Base-by-base conservation (phyloP, 2,329 filamentous ascomycete genomes). In the Didymella pinodella region DNA sequence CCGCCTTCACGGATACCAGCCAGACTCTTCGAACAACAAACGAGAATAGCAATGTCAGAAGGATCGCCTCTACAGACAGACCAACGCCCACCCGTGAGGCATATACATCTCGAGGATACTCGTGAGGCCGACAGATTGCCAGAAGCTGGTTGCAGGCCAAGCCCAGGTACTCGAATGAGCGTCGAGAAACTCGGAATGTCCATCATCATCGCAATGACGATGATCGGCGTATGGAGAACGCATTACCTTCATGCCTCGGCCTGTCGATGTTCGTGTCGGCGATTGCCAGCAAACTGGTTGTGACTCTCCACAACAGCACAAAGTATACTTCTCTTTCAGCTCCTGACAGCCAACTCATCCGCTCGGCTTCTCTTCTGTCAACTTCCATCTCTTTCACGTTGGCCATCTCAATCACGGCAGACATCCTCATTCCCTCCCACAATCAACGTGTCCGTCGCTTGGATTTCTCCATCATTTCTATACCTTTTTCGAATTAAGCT, bases 351-450 rank as follows among this genome's bases (percentile, higher is more conserved):
- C 47, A 22, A 20, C 11, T 16, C 12, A 8, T n/a, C n/a, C 43
- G n/a, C 26, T 43, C 52, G 32, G 36, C 18, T 16, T 34, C 22
- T 28, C 18, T 41, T 29, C 16, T 48, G 18, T 26, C 26, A 16
- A 16, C 28, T 34, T n/a, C 25, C 22, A 1, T 49, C 29, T 50
- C 46, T 45, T 54, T 54, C 41, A 48, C 29, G n/a, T 48, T 32
- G 18, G 18, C 11, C 18, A 16, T 34, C 32, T 34, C 32, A 28
- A 10, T 31, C n/a, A 47, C 40, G 47, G 31, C 38, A 26, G 28
- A 28, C n/a, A 46, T 31, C 26, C 16, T 38, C 8, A 4, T 40
- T 36, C 12, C 43, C 2, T 28, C 31, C 18, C 14, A 2, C 22
- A 43, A 5, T 26, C 40, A 6, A 22, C 18, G 11, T 43, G 10